Evolutionary conservation across 352 stramenopile genomes (phyloP), one percentile per base, ranked within the genome.

Genomic region (Phytophthora melonis): DNA sequence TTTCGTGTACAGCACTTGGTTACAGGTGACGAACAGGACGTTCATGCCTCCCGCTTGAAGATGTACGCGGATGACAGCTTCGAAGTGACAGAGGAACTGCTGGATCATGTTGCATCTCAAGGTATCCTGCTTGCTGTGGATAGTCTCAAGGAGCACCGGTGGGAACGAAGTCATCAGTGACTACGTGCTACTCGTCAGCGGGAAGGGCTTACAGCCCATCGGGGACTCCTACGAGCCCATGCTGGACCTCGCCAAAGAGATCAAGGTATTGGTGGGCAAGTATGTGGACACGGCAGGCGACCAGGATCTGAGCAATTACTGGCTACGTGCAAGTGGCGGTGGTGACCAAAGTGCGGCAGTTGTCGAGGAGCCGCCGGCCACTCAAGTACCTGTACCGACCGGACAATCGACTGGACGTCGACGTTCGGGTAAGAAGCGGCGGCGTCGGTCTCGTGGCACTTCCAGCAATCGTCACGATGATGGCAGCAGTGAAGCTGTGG

Each of bases 21-120:
- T 5, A 52, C 30, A 6, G 59, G 45, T 14, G 27, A 66, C 5
- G 43, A 66, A 32, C 11, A 32, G 7, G 30, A 57, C 21, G 45
- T 57, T 5, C 59, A 66, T 14, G 43, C 14, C 30, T 66, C 41
- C 0, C 25, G 59, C 8, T n/a, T 66, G 9, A 66, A 66, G 45
- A 23, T 66, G 8, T 66, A 66, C 19, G 25, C 25, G 18, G 45
- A 66, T 21, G 32, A 49, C 10, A 36, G 11, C 32, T 10, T 66
- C 5, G 11, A 49, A 18, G 27, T 66, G 1, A 58, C 18, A n/a
- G 59, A 66, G 23, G 59, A 58, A 34, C 16, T 66, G 1, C 5
- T 66, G 11, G 18, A 66, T 13, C 59, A 66, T 39, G 59, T 66
- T 14, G 27, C 58, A 6, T 45, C 45, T 11, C 58, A 66, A 16